A percentile compares a stretch with the other conserved stretches of the same genome.
Conservation (phyloP, 2,329 filamentous ascomycete genomes). For the Leptodontidium sp. region DNA sequence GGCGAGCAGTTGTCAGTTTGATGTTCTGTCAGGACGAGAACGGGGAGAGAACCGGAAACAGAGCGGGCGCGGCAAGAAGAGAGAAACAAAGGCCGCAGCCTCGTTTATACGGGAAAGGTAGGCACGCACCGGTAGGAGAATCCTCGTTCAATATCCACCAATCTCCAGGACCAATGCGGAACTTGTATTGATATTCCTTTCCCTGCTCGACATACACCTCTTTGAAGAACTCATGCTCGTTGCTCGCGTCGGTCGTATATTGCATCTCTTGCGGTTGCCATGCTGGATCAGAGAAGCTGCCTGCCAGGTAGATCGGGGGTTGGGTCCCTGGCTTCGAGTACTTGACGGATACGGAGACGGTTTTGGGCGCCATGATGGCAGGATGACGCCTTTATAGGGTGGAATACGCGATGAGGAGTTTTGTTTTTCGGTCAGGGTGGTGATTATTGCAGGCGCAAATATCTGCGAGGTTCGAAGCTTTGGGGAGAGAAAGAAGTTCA, state of each 20-base stretch:
- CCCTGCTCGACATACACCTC: conserved; percentile 62
- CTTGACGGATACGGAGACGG: conserved; percentile 52
- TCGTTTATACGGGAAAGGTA: conserved; percentile 9
- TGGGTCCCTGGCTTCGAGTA: conserved; percentile 66
- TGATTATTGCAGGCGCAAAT: not conserved
- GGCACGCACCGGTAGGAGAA: conserved; percentile 62
- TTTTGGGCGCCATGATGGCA: conserved; percentile 34
- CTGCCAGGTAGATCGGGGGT: conserved; percentile 76
- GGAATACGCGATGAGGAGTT: conserved; percentile 6
- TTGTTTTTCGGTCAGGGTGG: not conserved
- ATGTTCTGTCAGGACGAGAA: not conserved
- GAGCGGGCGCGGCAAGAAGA: conserved; percentile 1
- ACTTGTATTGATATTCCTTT: conserved; percentile 77
- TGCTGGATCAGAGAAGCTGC: conserved; percentile 70
- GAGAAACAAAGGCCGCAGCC: not conserved
- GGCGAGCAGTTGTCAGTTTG: conserved; percentile 20
- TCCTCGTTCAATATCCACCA: conserved; percentile 76
- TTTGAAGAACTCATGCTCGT: conserved; percentile 66
- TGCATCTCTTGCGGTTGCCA: conserved; percentile 76
- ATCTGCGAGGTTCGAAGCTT: not conserved
- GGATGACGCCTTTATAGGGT: conserved; percentile 11
- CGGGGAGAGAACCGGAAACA: not conserved
- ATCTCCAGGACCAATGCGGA: conserved; percentile 70
- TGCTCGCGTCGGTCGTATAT: conserved; percentile 56
- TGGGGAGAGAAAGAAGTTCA: not conserved